Conservation (phyloP, 2,329 filamentous ascomycete species). For the Ciborinia camelliae region DNA sequence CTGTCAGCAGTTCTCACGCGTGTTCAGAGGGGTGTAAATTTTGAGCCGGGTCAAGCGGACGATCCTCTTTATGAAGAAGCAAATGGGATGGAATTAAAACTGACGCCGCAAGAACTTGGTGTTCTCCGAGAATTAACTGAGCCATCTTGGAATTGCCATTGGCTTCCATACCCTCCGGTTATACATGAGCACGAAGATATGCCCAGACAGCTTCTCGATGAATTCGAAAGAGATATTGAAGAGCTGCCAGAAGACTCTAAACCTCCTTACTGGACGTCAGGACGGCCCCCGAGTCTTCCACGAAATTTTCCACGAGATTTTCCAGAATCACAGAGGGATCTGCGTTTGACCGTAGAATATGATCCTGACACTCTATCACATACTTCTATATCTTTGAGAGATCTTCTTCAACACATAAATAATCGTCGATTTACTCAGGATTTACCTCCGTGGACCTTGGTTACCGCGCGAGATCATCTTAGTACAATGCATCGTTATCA, state of each 20-base stretch:
- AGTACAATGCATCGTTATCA: neutral
- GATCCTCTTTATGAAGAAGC: neutral
- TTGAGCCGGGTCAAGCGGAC: neutral
- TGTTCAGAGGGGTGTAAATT: slow-evolving; percentile 3
- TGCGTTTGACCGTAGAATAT: neutral
- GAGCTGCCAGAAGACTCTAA: neutral
- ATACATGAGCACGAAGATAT: neutral
- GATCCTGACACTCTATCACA: no score
- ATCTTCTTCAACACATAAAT: slow-evolving; percentile 2
- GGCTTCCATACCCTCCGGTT: slow-evolving; percentile 1
- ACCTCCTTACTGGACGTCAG: slow-evolving; percentile 20
- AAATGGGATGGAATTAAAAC: neutral
- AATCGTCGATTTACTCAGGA: neutral
- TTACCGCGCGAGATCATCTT: neutral
- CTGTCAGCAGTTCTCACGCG: slow-evolving; percentile 3
- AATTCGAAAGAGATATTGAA: slow-evolving; percentile 22
- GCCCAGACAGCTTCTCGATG: slow-evolving; percentile 6
- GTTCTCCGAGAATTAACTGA: slow-evolving; percentile 2
- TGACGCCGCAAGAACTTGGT: neutral
- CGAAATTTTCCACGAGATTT: neutral
- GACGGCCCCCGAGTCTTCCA: neutral
- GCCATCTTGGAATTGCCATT: slow-evolving; percentile 8
- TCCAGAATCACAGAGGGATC: neutral
- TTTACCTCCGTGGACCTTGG: neutral
- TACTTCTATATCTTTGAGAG: neutral